phyloP scores from a whole-genome alignment of 306 rosid species.

The Malus sieversii region DNA sequence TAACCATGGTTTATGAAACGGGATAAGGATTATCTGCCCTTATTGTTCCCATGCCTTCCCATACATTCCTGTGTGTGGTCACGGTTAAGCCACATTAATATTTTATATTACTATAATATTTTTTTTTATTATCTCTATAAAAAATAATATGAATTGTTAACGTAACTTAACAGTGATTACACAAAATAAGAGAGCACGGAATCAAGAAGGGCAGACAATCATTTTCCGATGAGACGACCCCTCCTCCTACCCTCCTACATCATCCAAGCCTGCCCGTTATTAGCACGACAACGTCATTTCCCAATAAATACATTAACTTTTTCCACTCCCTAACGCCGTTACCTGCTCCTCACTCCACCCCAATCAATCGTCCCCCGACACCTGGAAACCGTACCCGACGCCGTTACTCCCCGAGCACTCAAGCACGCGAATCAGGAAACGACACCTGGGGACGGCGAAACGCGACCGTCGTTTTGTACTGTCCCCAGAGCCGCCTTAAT shows the following conservation, averaged over 20 bases:
- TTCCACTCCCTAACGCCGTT: slow-evolving; percentile 34
- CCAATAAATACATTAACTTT: slow-evolving; percentile 46
- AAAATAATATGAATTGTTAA: too few relatives aligned
- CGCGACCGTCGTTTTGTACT: slow-evolving; percentile 1
- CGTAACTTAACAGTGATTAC: too few relatives aligned
- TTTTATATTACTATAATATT: too few relatives aligned
- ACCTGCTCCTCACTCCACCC: neutral
- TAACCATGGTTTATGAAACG: slow-evolving; percentile 17
- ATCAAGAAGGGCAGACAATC: too few relatives aligned
- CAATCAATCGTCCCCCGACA: slow-evolving; percentile 3
- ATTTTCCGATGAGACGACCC: slow-evolving; percentile 12
- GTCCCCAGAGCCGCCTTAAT: slow-evolving; percentile 7
- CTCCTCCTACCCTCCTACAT: neutral
- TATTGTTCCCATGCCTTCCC: too few relatives aligned
- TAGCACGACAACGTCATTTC: slow-evolving; percentile 61
- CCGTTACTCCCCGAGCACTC: neutral
- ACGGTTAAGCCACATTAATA: too few relatives aligned
- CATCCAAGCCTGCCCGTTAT: slow-evolving; percentile 40
- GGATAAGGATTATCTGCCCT: too few relatives aligned
- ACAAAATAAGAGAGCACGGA: too few relatives aligned
- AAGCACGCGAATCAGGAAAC: neutral
- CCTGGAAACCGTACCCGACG: too few relatives aligned
- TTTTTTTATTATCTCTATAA: too few relatives aligned
- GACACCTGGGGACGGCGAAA: neutral
- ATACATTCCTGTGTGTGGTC: too few relatives aligned